phyloP scores from a whole-genome alignment of 441 rosid genomes.

The Erysimum cheiri region DNA sequence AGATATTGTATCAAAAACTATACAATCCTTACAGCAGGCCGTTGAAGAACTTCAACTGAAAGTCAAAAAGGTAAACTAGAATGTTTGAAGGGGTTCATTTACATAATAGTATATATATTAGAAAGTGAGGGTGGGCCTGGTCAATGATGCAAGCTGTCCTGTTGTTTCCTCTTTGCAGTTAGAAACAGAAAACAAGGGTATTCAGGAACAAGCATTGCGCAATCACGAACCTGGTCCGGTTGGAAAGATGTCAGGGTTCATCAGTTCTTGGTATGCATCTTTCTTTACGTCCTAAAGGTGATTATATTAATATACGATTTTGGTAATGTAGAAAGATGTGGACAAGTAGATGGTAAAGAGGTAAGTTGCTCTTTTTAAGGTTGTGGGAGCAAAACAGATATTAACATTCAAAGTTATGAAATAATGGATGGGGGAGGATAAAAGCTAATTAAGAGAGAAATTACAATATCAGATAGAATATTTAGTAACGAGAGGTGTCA shows the following conservation, averaged over 20 bases:
- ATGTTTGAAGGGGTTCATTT: slow-evolving; percentile 14
- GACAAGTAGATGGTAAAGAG: slow-evolving; percentile 19
- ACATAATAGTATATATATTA: not conserved
- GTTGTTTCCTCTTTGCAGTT: slow-evolving; percentile 51
- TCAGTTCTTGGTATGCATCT: slow-evolving; percentile 48
- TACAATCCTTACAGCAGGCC: slow-evolving; percentile 56
- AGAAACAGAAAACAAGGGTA: slow-evolving; percentile 53
- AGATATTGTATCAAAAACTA: slow-evolving; percentile 52
- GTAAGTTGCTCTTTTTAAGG: slow-evolving; percentile 29
- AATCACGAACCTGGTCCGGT: slow-evolving; percentile 39
- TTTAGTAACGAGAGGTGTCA: slow-evolving; percentile 47
- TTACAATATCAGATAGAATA: slow-evolving; percentile 23
- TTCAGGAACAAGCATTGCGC: slow-evolving; percentile 49
- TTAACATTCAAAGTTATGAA: slow-evolving; percentile 36
- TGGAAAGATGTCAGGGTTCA: slow-evolving; percentile 46
- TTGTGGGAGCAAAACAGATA: slow-evolving; percentile 29
- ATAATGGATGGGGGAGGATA: slow-evolving; percentile 7
- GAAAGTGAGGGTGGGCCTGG: not conserved
- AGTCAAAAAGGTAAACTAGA: slow-evolving; percentile 57
- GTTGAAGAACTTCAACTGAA: slow-evolving; percentile 57
- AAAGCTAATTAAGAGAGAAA: slow-evolving; percentile 32
- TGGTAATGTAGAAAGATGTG: slow-evolving; percentile 21
- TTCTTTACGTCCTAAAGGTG: slow-evolving; percentile 31
- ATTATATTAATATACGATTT: not conserved
- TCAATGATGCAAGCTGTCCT: slow-evolving; percentile 16